Base-by-base conservation (phyloP, 192 early-diverging fungal genomes). In the Coemansia asiatica region DNA sequence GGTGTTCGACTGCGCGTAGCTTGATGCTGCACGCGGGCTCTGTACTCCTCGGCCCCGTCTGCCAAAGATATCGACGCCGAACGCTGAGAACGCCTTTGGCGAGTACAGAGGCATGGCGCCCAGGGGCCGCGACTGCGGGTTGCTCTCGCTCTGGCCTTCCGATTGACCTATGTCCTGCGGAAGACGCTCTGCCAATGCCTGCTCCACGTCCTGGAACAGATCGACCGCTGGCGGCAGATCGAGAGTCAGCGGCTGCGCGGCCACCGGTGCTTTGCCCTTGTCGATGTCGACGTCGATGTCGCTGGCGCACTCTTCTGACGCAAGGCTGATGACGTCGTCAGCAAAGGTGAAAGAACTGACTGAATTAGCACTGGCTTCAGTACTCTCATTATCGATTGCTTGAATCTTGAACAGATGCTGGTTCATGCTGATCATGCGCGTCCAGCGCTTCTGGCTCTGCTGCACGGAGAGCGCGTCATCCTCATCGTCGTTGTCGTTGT, bases 401-500 rank as follows among this genome's bases (percentile, higher is more conserved):
- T 71, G 54, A 1, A 66, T 18, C 4, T 46, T 46, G 60, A 81
- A 81, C 53, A 81, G 64, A 38, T 81, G 78, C 67, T 81, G 78
- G 60, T 81, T 81, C 56, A 74, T 60, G 63, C n/a, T 60, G 63
- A 81, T 64, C 48, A 75, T 72, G 19, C 72, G 78, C 31, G 66
- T 75, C 78, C 78, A 81, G 12, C 78, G 78, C 69, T 63, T 70
- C 59, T 72, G 68, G 2, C 69, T 68, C 62, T 68, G 68, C 65
- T 70, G 40, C 59, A 62, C 61, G 22, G 77, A 74, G 40, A 74
- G 61, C 6, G 71, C 40, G n/a, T 68, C 77, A 23, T 35, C 36
- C 4, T 35, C 35, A 59, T 44, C 40, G 40, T 2, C 40, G 15
- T 36, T 36, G 10, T 36, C 35, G 10, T 36, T 10, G 35, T 36